Evolutionary conservation across 2,329 filamentous ascomycete species (phyloP).

Genomic region (Aphanocladium album): DNA sequence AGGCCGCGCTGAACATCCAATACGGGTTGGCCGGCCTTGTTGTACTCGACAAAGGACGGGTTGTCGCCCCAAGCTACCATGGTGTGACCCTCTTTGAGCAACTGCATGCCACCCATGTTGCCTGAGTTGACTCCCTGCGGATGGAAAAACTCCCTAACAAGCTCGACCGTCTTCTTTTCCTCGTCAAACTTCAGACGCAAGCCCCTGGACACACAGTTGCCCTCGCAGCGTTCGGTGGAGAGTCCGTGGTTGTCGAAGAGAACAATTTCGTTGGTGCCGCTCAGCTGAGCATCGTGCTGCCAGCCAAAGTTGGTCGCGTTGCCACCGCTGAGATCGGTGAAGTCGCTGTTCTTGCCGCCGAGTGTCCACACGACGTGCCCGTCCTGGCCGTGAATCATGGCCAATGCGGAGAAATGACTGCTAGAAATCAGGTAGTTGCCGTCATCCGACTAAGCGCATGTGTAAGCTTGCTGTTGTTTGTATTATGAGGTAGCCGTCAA

Average conservation of each 20-base stretch:
- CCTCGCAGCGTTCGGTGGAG: slow-evolving; percentile 24
- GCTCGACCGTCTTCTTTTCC: slow-evolving; percentile 23
- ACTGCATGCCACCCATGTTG: slow-evolving; percentile 24
- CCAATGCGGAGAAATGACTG: slow-evolving; percentile 27
- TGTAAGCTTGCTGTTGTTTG: background rate
- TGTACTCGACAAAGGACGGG: slow-evolving; percentile 25
- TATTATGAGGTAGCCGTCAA: background rate
- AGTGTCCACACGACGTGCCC: slow-evolving; percentile 32
- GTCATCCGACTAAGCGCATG: slow-evolving; percentile 18
- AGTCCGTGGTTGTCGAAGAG: slow-evolving; percentile 37
- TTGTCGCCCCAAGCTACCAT: slow-evolving; percentile 26
- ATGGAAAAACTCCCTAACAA: slow-evolving; percentile 27
- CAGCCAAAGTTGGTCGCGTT: slow-evolving; percentile 32
- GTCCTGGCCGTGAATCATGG: slow-evolving; percentile 25
- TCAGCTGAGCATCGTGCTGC: slow-evolving; percentile 34
- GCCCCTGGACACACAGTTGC: slow-evolving; percentile 25
- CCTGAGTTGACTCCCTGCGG: slow-evolving; percentile 22
- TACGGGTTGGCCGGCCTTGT: slow-evolving; percentile 20
- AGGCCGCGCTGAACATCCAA: slow-evolving; percentile 23
- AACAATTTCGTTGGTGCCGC: slow-evolving; percentile 27
- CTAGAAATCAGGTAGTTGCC: slow-evolving; percentile 35
- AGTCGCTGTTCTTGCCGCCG: slow-evolving; percentile 31
- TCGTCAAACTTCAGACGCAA: slow-evolving; percentile 26
- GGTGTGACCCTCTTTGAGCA: slow-evolving; percentile 24
- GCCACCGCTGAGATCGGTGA: slow-evolving; percentile 29